These are phyloP conservation scores for Teratosphaeriaceae sp. DNA, from an alignment of 2,329 filamentous ascomycete genomes.

Conservation along the genomic window DNA sequence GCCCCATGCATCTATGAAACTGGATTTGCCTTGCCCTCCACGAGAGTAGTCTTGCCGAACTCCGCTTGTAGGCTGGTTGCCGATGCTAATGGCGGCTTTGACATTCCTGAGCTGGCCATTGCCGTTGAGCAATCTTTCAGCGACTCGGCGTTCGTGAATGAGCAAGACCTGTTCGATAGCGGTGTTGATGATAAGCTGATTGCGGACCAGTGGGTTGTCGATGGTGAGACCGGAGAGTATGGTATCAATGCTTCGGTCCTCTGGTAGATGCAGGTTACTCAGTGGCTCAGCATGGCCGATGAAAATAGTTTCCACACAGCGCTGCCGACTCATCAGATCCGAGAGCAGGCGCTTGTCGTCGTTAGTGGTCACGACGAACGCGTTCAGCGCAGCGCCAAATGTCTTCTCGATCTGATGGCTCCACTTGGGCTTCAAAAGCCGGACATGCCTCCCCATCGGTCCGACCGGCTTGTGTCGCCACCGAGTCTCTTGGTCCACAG, in stretches of 20 bases:
- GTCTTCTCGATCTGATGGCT: constrained; percentile 71
- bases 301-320: constrained; percentile 50
- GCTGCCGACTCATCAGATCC: constrained; percentile 54
- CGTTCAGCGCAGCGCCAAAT: constrained; percentile 62
- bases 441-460: constrained; percentile 72
- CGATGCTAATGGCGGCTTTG: constrained; percentile 59
- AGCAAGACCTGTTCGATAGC: constrained; percentile 79
- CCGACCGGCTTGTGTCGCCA: constrained; percentile 73
- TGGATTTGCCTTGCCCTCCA: constrained; percentile 43
- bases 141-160: constrained; percentile 61
- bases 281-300: constrained; percentile 55
- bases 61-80: constrained; percentile 51
- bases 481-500: constrained; percentile 61
- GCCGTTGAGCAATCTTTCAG: constrained; percentile 59
- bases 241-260: constrained; percentile 59
- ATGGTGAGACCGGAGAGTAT: constrained; percentile 73
- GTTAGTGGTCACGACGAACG: constrained; percentile 76
- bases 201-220: constrained; percentile 68
- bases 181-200: constrained; percentile 76
- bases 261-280: constrained; percentile 70
- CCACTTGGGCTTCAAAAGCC: constrained; percentile 74
- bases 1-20: constrained; percentile 47
- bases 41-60: constrained; percentile 50
- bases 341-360: constrained; percentile 65
- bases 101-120: constrained; percentile 41